phyloP scores from a whole-genome alignment of 257 asterid genomes.

The Prunella vulgaris region DNA sequence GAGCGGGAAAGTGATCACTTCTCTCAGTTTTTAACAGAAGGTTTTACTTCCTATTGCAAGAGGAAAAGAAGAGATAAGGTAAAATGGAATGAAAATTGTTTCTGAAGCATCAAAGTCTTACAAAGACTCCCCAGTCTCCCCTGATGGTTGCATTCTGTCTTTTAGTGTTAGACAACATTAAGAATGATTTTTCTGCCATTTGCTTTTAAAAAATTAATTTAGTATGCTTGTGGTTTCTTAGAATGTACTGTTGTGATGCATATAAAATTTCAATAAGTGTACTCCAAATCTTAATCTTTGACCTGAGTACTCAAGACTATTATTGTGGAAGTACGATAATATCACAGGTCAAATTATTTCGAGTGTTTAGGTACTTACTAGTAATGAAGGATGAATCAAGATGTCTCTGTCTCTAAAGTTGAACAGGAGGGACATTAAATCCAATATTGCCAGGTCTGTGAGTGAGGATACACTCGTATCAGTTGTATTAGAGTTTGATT shows the following conservation, averaged over 20 bases:
- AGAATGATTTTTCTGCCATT: not conserved
- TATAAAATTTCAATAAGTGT: not conserved
- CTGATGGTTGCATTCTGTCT: not conserved
- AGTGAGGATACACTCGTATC: not conserved
- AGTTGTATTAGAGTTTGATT: not conserved
- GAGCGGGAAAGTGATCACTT: constrained; percentile 96
- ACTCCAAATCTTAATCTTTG: not conserved
- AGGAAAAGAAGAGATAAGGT: constrained; percentile 98
- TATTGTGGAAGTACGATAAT: not conserved
- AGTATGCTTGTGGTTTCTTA: not conserved
- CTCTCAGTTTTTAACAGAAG: constrained; percentile 94
- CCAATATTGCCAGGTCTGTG: not conserved
- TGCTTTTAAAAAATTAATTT: not conserved
- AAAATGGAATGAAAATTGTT: not conserved
- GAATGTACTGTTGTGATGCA: not conserved
- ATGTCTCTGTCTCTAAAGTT: not conserved
- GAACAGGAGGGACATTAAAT: not conserved
- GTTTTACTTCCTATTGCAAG: constrained; percentile 96
- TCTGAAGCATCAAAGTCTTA: not conserved
- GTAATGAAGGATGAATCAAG: not conserved
- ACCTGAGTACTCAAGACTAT: not conserved
- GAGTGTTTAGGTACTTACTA: not conserved
- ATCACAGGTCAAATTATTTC: not conserved
- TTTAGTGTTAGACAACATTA: too few relatives aligned
- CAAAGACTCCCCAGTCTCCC: not conserved